Conservation (phyloP, 495 filamentous ascomycete species). For the Penicillium pancosmium region DNA sequence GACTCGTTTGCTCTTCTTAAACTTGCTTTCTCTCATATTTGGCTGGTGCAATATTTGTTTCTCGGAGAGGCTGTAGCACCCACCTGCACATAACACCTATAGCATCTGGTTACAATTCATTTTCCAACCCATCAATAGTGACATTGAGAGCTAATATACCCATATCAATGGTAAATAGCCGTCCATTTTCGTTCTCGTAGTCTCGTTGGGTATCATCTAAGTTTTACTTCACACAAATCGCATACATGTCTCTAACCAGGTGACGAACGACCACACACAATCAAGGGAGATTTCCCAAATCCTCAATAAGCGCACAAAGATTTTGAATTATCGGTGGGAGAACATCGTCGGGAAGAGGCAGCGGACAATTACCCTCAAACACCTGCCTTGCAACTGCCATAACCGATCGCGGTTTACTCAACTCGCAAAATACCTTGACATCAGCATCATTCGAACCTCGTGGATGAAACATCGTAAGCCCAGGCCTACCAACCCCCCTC, state of each 20-base stretch:
- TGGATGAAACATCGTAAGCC: slow-evolving; percentile 34
- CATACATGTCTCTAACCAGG: background rate
- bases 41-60: no score
- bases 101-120: no score
- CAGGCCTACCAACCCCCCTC: slow-evolving; percentile 27
- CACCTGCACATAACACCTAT: no score
- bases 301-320: slow-evolving; percentile 54
- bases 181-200: no score
- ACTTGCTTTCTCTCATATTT: no score
- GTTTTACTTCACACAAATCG: no score
- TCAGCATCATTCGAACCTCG: background rate
- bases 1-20: no score
- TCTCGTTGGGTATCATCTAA: no score
- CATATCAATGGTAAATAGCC: no score
- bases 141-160: no score
- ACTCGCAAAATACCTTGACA: slow-evolving; percentile 19
- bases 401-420: slow-evolving; percentile 33
- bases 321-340: slow-evolving; percentile 54
- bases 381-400: slow-evolving; percentile 52
- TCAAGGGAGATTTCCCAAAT: slow-evolving; percentile 38
- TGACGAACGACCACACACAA: background rate
- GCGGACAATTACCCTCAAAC: slow-evolving; percentile 44
- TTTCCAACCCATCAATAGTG: no score
- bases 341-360: slow-evolving; percentile 27
- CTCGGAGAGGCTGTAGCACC: no score